Conservation (phyloP, 441 rosid genomes). For the Corymbia citriodora region DNA sequence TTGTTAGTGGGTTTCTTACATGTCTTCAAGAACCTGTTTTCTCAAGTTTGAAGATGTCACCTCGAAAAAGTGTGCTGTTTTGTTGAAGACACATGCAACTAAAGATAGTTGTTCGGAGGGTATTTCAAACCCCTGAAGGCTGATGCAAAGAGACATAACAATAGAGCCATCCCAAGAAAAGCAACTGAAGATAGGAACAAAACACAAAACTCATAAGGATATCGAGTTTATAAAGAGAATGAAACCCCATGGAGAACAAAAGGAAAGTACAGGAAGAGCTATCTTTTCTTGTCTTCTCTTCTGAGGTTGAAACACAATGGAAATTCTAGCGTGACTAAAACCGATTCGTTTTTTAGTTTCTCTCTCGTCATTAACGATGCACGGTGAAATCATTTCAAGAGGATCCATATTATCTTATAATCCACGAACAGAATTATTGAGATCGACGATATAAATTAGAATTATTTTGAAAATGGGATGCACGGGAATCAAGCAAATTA, state of each 20-base stretch:
- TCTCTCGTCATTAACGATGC: background rate
- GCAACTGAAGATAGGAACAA: background rate
- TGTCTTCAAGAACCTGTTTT: background rate
- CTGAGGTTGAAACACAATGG: background rate
- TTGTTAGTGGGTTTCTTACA: background rate
- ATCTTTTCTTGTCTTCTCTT: background rate
- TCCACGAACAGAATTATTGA: background rate
- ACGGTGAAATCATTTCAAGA: background rate
- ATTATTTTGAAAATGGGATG: background rate
- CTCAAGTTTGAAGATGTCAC: background rate
- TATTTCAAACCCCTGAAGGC: background rate
- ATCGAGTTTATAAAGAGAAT: background rate
- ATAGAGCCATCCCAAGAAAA: background rate
- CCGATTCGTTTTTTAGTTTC: background rate
- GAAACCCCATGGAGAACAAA: background rate
- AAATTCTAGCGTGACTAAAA: background rate
- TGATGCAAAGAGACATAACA: background rate
- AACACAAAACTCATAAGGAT: background rate
- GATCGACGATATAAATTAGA: background rate
- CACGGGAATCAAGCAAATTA: background rate
- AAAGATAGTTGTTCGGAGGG: background rate
- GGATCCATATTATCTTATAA: background rate
- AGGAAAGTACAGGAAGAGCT: background rate
- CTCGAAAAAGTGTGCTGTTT: background rate
- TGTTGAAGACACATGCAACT: background rate